A percentile compares a stretch with the other conserved stretches of the same genome.
phyloP scores from a whole-genome alignment of 192 early-diverging fungal species.

The Physocladia obscura region DNA sequence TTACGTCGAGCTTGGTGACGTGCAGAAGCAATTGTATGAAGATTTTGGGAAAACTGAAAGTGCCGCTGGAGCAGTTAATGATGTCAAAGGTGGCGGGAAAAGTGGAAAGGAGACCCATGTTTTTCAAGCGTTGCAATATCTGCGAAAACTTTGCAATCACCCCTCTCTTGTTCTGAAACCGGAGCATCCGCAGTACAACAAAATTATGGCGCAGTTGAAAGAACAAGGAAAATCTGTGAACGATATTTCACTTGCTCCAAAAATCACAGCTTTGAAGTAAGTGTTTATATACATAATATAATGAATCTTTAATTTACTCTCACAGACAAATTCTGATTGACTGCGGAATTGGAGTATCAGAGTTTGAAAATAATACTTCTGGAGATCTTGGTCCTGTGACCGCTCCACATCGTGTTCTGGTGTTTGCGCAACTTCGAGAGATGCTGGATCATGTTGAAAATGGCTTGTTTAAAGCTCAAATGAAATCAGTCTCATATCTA shows the following conservation, averaged over 20 bases:
- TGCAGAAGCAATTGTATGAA: conserved; percentile 91
- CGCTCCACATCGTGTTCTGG: conserved; percentile 84
- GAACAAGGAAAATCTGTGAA: conserved; percentile 48
- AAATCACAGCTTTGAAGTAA: conserved; percentile 82
- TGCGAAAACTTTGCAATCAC: conserved; percentile 94
- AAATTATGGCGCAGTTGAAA: conserved; percentile 63
- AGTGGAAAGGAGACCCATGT: conserved; percentile 73
- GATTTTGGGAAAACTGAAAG: conserved; percentile 77
- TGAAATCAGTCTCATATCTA: conserved; percentile 90
- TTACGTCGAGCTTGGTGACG: conserved; percentile 90
- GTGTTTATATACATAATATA: conserved; percentile 3
- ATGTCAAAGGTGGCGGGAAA: conserved; percentile 33
- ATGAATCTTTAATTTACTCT: not conserved
- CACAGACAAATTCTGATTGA: conserved; percentile 80
- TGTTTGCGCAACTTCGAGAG: conserved; percentile 93
- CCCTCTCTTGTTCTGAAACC: conserved; percentile 82
- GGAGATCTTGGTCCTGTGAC: conserved; percentile 40
- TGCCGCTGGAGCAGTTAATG: conserved; percentile 41
- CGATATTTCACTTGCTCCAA: conserved; percentile 82
- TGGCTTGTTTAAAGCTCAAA: conserved; percentile 75
- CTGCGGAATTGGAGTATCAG: conserved; percentile 87
- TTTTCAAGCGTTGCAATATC: conserved; percentile 97
- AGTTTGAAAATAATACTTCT: conserved; percentile 43
- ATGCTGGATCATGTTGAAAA: conserved; percentile 98
- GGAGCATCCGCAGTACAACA: conserved; percentile 79